phyloP scores from a whole-genome alignment of 805 yeast species.

The Maudiozyma barnettii region DNA sequence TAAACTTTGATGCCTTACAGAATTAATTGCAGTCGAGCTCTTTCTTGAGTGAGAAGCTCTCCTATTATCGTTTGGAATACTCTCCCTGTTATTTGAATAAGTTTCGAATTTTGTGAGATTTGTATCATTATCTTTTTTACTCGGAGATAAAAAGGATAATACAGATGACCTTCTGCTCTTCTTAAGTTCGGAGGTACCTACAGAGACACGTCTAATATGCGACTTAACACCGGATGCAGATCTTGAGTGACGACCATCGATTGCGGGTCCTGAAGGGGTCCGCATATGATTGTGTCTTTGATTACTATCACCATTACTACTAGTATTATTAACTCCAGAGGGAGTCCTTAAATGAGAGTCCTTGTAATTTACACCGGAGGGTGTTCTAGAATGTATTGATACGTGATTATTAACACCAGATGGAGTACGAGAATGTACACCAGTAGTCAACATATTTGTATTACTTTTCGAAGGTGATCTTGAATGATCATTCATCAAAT shows the following conservation, averaged over 20 bases:
- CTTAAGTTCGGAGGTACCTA: slow-evolving; percentile 17
- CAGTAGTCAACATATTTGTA: neutral
- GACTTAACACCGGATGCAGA: neutral
- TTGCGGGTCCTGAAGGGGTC: neutral
- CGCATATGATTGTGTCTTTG: neutral
- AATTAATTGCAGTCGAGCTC: slow-evolving; percentile 3
- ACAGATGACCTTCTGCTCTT: slow-evolving; percentile 53
- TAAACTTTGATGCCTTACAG: slow-evolving; percentile 1
- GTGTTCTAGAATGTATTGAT: slow-evolving; percentile 1
- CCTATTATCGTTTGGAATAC: neutral
- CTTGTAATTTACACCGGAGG: neutral
- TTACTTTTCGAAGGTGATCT: slow-evolving; percentile 13
- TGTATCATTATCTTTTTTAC: slow-evolving; percentile 12
- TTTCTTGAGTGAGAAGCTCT: slow-evolving; percentile 6
- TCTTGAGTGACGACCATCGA: neutral
- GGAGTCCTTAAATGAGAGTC: neutral
- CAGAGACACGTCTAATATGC: slow-evolving; percentile 8
- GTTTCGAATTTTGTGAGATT: slow-evolving; percentile 4
- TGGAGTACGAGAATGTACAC: neutral
- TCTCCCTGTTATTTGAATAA: neutral
- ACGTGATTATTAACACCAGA: neutral
- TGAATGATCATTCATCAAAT: slow-evolving; percentile 10
- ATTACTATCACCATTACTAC: neutral
- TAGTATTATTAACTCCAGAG: neutral
- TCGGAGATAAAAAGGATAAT: slow-evolving; percentile 39